Conservation (phyloP, 139 green algal species). For the Micromonas pusilla region DNA sequence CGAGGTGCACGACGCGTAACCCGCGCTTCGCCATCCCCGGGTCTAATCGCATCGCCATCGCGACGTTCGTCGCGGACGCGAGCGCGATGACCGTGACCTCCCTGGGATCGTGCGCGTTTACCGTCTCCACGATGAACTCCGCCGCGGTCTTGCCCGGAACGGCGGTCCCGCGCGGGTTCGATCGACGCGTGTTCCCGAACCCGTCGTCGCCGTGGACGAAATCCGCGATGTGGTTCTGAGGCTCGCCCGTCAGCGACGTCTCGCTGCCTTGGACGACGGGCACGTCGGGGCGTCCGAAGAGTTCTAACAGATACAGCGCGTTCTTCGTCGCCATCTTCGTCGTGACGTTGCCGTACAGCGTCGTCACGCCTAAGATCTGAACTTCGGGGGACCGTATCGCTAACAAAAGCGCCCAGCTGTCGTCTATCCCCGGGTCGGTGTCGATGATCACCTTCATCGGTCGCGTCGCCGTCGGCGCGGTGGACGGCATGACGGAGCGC, state of each 20-base stretch:
- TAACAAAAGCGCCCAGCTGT: constrained; percentile 69
- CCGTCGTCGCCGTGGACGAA: constrained; percentile 85
- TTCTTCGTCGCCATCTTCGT: constrained; percentile 67
- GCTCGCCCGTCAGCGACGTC: constrained; percentile 30
- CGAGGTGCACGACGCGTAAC: constrained; percentile 57
- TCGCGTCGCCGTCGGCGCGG: too few species aligned
- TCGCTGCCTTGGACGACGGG: constrained; percentile 6
- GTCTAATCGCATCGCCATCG: constrained; percentile 64
- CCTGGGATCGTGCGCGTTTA: constrained; percentile 21
- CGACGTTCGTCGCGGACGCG: constrained; percentile 78
- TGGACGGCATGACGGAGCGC: background rate
- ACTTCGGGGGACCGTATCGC: constrained; percentile 64
- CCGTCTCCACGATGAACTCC: constrained; percentile 63
- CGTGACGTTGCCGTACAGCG: constrained; percentile 73
- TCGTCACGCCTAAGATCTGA: constrained; percentile 68
- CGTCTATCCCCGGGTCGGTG: constrained; percentile 44
- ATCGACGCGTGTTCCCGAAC: constrained; percentile 66
- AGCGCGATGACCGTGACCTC: constrained; percentile 69
- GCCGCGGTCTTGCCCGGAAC: constrained; percentile 46
- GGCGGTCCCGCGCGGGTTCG: constrained; percentile 22
- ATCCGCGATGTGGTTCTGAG: constrained; percentile 66
- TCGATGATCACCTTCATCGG: constrained; percentile 12
- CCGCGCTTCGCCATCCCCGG: constrained; percentile 44
- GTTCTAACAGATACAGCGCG: constrained; percentile 51
- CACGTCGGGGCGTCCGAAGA: background rate